Percentiles rank a stretch among this genome's conserved stretches.
phyloP scores from a whole-genome alignment of 2,329 filamentous ascomycete genomes.

The Mycosphaerella sp. region DNA sequence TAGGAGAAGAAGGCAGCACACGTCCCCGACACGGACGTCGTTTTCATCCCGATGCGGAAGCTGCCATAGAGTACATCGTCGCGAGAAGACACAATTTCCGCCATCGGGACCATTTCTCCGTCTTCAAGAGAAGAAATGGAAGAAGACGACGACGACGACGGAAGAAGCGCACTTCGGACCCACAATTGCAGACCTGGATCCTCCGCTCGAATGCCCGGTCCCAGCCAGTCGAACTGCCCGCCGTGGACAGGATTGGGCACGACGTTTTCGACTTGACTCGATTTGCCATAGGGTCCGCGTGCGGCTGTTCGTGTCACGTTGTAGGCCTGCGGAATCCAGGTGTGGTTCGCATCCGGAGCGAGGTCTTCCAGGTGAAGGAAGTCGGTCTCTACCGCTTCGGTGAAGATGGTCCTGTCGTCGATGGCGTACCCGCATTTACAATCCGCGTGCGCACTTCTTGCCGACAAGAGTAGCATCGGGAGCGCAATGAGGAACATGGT shows the following conservation, averaged over 20 bases:
- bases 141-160: no score
- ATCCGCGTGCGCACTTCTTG: conserved; percentile 19
- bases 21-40: conserved; percentile 57
- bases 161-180: conserved; percentile 41
- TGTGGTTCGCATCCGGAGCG: conserved; percentile 26
- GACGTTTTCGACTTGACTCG: conserved; percentile 54
- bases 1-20: conserved; percentile 81
- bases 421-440: conserved; percentile 70
- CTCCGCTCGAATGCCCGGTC: conserved; percentile 39
- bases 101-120: conserved; percentile 47
- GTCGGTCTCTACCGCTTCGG: conserved; percentile 64
- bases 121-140: neutral
- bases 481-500: neutral
- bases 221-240: conserved; percentile 36
- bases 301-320: conserved; percentile 54
- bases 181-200: conserved; percentile 52
- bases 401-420: conserved; percentile 52
- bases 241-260: conserved; percentile 46
- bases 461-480: neutral
- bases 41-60: conserved; percentile 61
- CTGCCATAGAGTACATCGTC: conserved; percentile 63
- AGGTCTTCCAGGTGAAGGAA: conserved; percentile 52
- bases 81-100: conserved; percentile 58
- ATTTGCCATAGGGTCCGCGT: conserved; percentile 60
- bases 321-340: conserved; percentile 64